Percentiles rank a stretch among this genome's conserved stretches.
These are phyloP conservation scores for Coemansia sp. DNA, from an alignment of 192 early-diverging fungal species.

Conservation along the genomic window DNA sequence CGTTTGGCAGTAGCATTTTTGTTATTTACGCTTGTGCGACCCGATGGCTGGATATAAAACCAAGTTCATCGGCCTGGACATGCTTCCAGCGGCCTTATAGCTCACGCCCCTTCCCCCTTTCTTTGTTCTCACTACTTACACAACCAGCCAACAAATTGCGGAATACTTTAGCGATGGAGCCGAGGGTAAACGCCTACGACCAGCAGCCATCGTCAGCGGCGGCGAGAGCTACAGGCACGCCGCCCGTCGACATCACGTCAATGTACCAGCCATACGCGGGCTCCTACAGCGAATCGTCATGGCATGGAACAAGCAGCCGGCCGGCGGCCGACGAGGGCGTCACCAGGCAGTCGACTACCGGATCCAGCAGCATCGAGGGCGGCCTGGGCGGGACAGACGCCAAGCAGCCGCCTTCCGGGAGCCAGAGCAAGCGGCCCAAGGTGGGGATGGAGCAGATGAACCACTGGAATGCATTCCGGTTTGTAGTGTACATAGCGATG, in stretches of 20 bases:
- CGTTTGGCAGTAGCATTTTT: too few relatives aligned
- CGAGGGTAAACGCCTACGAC: constrained; percentile 6
- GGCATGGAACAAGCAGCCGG: constrained; percentile 1
- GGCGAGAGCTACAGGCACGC: background rate
- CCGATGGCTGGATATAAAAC: too few relatives aligned
- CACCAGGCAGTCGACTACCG: background rate
- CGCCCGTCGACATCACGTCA: constrained; percentile 30
- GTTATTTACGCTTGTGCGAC: too few relatives aligned
- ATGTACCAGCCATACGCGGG: constrained; percentile 38
- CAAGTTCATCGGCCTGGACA: too few relatives aligned
- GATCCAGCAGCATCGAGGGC: background rate
- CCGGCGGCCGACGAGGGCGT: background rate
- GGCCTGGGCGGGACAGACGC: constrained; percentile 3
- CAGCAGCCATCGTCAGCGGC: background rate
- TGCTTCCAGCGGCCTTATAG: too few relatives aligned
- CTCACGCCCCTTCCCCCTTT: too few relatives aligned
- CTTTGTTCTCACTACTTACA: too few relatives aligned
- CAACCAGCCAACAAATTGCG: too few relatives aligned
- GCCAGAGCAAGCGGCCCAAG: constrained; percentile 8
- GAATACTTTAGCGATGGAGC: too few relatives aligned
- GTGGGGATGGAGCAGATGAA: constrained; percentile 33
- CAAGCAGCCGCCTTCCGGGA: background rate
- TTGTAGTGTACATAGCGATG: constrained; percentile 30
- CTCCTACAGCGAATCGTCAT: constrained; percentile 37
- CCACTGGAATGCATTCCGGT: constrained; percentile 23